Evolutionary conservation across 2,329 filamentous ascomycete species (phyloP).

Genomic region (Fonsecaea erecta): DNA sequence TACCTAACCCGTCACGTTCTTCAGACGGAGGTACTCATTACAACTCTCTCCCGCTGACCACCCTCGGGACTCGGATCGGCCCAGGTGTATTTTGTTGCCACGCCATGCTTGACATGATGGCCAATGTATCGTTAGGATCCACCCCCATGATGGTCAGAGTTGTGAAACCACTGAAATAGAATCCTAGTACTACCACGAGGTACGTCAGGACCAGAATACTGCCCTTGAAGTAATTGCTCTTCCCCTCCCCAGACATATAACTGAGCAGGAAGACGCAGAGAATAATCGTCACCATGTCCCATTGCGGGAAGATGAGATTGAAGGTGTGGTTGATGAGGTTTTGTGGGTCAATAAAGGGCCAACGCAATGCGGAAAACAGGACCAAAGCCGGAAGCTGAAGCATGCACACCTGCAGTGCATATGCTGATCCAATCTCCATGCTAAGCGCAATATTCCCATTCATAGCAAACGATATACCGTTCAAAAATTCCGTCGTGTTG

Average conservation of each 20-base stretch:
- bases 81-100: constrained; percentile 22
- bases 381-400: constrained; percentile 93
- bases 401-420: constrained; percentile 93
- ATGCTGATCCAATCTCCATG: constrained; percentile 98
- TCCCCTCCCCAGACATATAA: constrained; percentile 97
- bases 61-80: not conserved
- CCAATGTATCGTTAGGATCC: constrained; percentile 54
- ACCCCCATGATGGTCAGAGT: constrained; percentile 57
- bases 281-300: constrained; percentile 98
- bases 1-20: not conserved
- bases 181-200: constrained; percentile 86
- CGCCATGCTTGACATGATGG: constrained; percentile 37
- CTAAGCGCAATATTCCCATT: constrained; percentile 98
- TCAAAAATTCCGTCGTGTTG: constrained; percentile 97
- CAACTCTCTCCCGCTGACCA: constrained; percentile 21
- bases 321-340: constrained; percentile 59
- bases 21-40: not conserved
- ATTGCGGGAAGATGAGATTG: constrained; percentile 90
- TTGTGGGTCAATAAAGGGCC: constrained; percentile 58
- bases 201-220: constrained; percentile 93
- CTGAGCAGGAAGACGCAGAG: constrained; percentile 93
- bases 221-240: constrained; percentile 99
- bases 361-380: constrained; percentile 81
- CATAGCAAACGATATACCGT: constrained; percentile 99
- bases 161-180: constrained; percentile 77